Base-by-base conservation (phyloP, 805 yeast species). In the Huiozyma naganishii region DNA sequence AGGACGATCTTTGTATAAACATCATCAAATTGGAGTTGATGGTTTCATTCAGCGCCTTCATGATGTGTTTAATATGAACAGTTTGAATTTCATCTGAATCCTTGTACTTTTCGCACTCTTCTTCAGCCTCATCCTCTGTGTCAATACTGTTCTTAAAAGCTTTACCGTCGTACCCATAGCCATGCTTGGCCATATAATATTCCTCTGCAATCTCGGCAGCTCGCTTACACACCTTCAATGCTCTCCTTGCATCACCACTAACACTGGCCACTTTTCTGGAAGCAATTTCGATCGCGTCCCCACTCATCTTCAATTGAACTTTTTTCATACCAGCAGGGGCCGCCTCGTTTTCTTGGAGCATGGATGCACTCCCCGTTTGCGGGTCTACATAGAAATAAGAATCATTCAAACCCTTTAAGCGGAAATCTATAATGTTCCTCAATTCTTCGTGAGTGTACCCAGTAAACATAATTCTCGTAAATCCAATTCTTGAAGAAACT, bases 191-290 rank as follows among this genome's bases (percentile, higher is more conserved):
- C 55, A 71, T 54, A 53, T 71, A 76, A 47, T 80, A 83, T 32
- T 64, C 55, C 55, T 86, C 94, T 0, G 95, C 95, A 29, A 89
- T 70, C 57, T 87, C 96, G 6, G 89, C 82, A 0, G 97, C 96
- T 45, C 97, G 68, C 34, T 89, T 73, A 56, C 96, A 83, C 27
- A 92, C 83, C 45, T 83, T 83, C 44, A 92, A 68, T 0, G 95
- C 97, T 46, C 97, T 70, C 55, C 99, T 72, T 1, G 97, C 98
- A 68, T 92, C 99, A 46, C 99, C 98, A 59, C 94, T 84, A 3
- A 92, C 97, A 64, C 92, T 79, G 5, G 97, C 95, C 37, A 92
- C 94, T 61, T 88, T 89, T 63, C 97, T 74, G 1, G 96, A 78
- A 0, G 96, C 96, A 68, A 83, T 88, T 46, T 83, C 90, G 50